Evolutionary conservation across 202 grass and related monocot species (phyloP).

Genomic region (Carex sylvatica): DNA sequence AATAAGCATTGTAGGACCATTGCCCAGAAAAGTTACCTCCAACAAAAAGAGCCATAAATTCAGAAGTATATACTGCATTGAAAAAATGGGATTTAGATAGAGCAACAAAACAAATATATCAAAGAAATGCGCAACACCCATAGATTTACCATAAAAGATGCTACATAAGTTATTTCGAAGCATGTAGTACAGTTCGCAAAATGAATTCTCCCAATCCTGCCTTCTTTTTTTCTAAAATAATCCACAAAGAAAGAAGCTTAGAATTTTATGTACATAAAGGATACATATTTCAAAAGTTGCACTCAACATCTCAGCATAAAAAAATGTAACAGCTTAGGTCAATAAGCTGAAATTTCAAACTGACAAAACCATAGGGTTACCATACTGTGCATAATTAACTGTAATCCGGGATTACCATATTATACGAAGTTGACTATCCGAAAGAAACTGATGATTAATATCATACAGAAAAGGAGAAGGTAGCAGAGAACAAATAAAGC

Average conservation of each 20-base stretch:
- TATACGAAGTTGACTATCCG: background rate
- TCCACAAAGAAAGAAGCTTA: constrained; percentile 19
- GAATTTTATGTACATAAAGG: background rate
- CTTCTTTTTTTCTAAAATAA: constrained; percentile 66
- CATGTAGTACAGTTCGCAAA: constrained; percentile 82
- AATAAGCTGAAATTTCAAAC: background rate
- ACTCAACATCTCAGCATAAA: background rate
- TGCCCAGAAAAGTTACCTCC: constrained; percentile 46
- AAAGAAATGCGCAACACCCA: background rate
- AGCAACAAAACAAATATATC: background rate
- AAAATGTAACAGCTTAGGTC: background rate
- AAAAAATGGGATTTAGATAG: constrained; percentile 20
- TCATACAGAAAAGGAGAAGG: background rate
- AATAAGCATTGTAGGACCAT: constrained; percentile 64
- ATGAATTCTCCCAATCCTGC: constrained; percentile 82
- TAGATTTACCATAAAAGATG: constrained; percentile 90
- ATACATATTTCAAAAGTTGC: background rate
- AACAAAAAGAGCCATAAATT: constrained; percentile 89
- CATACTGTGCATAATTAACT: background rate
- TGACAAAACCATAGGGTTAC: background rate
- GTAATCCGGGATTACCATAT: background rate
- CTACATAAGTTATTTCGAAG: constrained; percentile 70
- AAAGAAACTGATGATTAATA: background rate
- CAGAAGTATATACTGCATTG: constrained; percentile 61
- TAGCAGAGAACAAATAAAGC: background rate